Evolutionary conservation across 768 basidiomycete genomes (phyloP).

Genomic region (Pulveroboletus frians): DNA sequence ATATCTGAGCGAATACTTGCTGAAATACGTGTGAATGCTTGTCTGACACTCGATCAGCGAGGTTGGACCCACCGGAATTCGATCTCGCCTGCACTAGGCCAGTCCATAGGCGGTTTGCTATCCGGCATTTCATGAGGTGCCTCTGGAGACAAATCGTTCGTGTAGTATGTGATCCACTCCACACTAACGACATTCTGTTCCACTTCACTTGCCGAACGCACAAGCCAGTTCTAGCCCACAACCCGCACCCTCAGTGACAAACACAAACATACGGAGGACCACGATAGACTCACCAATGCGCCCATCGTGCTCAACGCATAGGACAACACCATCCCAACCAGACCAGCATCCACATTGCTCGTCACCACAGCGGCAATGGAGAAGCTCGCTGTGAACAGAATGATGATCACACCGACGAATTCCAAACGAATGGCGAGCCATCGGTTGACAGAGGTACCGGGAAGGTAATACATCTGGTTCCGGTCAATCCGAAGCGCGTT

Average conservation of each 20-base stretch:
- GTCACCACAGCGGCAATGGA: slow-evolving; percentile 68
- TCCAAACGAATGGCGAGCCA: slow-evolving; percentile 86
- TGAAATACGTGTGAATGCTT: slow-evolving; percentile 21
- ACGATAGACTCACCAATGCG: slow-evolving; percentile 52
- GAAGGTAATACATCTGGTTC: slow-evolving; percentile 76
- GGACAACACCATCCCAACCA: slow-evolving; percentile 81
- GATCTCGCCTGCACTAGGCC: slow-evolving; percentile 73
- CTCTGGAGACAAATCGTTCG: slow-evolving; percentile 59
- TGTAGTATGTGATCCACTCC: slow-evolving; percentile 83
- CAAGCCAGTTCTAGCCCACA: slow-evolving; percentile 64
- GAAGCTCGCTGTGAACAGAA: slow-evolving; percentile 63
- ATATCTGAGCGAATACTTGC: slow-evolving; percentile 73
- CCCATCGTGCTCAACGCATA: slow-evolving; percentile 83
- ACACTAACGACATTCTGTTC: slow-evolving; percentile 90
- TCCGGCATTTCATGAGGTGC: slow-evolving; percentile 67
- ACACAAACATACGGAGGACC: rapidly evolving
- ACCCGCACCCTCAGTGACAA: not conserved
- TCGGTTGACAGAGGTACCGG: slow-evolving; percentile 69
- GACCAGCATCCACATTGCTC: slow-evolving; percentile 76
- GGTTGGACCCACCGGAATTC: slow-evolving; percentile 57
- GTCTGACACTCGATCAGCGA: not conserved
- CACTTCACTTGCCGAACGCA: slow-evolving; percentile 78
- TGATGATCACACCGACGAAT: slow-evolving; percentile 76
- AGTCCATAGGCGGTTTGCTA: slow-evolving; percentile 45
- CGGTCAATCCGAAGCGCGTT: slow-evolving; percentile 76